phyloP scores from a whole-genome alignment of 1,284 basidiomycete species.

The Sanghuangporus baumii region DNA sequence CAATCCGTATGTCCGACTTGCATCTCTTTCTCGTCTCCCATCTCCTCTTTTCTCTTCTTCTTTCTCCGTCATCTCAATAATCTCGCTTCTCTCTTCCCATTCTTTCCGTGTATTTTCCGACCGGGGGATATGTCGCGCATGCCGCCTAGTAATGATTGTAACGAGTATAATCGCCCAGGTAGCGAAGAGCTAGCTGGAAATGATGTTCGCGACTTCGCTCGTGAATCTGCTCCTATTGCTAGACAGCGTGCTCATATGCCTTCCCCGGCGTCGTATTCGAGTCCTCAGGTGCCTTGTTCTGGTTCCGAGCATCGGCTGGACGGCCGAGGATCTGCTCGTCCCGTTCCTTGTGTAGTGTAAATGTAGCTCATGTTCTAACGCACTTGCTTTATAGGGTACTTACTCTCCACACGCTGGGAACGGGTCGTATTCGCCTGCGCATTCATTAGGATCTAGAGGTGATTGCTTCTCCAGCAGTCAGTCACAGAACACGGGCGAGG shows the following conservation, averaged over 20 bases:
- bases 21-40: conserved; percentile 2
- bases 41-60: conserved; percentile 3
- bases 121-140: background rate
- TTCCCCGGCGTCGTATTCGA: background rate
- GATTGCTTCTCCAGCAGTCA: background rate
- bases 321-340: background rate
- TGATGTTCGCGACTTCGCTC: background rate
- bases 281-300: background rate
- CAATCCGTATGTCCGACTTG: conserved; percentile 16
- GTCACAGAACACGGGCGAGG: background rate
- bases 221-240: background rate
- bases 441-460: background rate
- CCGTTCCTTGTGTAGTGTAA: background rate
- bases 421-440: background rate
- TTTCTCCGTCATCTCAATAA: background rate
- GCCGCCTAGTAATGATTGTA: background rate
- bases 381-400: background rate
- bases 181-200: background rate
- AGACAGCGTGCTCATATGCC: background rate
- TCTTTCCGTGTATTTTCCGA: background rate
- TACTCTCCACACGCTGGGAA: background rate
- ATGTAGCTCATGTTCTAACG: background rate
- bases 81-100: background rate
- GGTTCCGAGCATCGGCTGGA: background rate
- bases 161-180: background rate